These are phyloP conservation scores for Pseudogymnoascus sp. DNA, from an alignment of 2,329 filamentous ascomycete genomes.

Conservation along the genomic window DNA sequence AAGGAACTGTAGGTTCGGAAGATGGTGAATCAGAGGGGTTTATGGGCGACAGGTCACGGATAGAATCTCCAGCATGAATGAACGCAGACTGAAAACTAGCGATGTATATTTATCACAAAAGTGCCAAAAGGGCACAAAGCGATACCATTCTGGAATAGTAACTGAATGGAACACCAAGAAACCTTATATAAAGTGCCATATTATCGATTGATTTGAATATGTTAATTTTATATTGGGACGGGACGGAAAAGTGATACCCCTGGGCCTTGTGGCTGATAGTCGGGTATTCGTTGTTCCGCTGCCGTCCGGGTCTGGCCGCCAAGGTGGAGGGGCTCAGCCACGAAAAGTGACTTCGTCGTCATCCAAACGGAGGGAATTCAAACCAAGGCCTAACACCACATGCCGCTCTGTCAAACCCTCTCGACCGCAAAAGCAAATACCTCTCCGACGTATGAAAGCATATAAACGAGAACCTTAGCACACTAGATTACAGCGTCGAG, in stretches of 20 bases:
- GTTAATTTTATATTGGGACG: not conserved
- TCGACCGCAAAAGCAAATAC: not conserved
- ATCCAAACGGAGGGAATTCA: not conserved
- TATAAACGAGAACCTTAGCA: not conserved
- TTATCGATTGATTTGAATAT: not conserved
- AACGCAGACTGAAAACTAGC: not conserved
- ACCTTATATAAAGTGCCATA: not conserved
- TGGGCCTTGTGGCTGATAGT: not conserved
- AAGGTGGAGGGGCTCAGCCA: not conserved
- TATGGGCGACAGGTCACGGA: not conserved
- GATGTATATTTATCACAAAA: not conserved
- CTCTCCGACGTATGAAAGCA: not conserved
- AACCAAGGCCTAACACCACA: conserved; percentile 1
- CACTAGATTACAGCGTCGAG: not conserved
- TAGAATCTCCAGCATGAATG: not conserved
- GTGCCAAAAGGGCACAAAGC: not conserved
- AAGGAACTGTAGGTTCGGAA: not conserved
- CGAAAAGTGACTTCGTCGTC: conserved; percentile 7
- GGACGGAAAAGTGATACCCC: not conserved
- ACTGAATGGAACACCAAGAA: not conserved
- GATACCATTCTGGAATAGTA: not conserved
- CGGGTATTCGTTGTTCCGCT: not conserved
- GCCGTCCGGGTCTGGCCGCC: not conserved
- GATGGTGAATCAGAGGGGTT: not conserved
- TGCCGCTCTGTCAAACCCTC: not conserved